Percentiles rank a stretch among this genome's conserved stretches.
Conservation (phyloP, 2,329 filamentous ascomycete species). For the Thelonectria blattea region DNA sequence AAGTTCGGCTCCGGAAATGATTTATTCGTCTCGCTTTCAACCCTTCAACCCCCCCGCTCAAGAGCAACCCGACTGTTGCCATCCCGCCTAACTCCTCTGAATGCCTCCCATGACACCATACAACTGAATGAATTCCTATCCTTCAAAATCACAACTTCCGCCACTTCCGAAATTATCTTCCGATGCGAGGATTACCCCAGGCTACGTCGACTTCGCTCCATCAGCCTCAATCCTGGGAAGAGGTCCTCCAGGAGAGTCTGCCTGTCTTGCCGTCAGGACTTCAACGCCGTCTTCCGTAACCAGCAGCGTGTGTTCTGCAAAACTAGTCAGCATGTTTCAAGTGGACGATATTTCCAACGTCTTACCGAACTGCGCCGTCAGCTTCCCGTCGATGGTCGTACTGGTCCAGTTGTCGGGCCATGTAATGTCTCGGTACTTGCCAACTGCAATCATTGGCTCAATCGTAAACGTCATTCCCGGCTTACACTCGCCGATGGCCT, state of each 20-base stretch:
- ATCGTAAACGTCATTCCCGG: conserved; percentile 99
- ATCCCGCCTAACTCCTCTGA: conserved; percentile 7
- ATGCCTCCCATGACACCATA: conserved; percentile 14
- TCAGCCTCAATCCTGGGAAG: conserved; percentile 59
- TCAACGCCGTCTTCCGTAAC: conserved; percentile 85
- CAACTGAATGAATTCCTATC: neutral
- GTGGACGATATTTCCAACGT: neutral
- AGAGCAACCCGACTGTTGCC: neutral
- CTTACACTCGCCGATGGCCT: conserved; percentile 92
- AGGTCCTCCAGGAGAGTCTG: conserved; percentile 77
- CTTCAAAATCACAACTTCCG: conserved; percentile 2
- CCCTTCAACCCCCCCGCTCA: neutral
- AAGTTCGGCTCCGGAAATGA: neutral
- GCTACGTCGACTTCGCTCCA: conserved; percentile 9
- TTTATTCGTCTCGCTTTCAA: neutral
- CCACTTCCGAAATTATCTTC: neutral
- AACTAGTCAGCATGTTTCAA: conserved; percentile 28
- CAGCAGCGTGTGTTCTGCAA: conserved; percentile 76
- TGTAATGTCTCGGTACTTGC: conserved; percentile 88
- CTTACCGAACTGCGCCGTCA: conserved; percentile 90
- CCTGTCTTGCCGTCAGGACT: conserved; percentile 75
- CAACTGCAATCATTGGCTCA: conserved; percentile 96
- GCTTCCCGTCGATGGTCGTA: conserved; percentile 85
- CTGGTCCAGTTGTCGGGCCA: conserved; percentile 99
- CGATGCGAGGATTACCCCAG: neutral